These are phyloP conservation scores for Puccinia polysora DNA, from an alignment of 1,284 basidiomycete species.

Conservation along the genomic window DNA sequence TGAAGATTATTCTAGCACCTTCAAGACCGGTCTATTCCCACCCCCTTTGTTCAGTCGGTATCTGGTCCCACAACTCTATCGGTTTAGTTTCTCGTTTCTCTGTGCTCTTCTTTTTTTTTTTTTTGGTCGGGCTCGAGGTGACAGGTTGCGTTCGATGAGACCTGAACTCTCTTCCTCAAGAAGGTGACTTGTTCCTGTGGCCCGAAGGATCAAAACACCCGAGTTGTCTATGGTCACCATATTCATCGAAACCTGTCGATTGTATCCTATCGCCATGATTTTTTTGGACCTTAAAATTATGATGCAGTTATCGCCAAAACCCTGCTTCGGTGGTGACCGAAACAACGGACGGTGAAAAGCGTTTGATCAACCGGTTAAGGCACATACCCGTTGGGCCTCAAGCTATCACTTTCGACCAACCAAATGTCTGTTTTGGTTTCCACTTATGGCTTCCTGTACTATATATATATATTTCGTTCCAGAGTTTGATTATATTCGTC, in stretches of 20 bases:
- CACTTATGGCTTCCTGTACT: background rate
- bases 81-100: conserved; percentile 56
- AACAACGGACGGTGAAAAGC: conserved; percentile 3
- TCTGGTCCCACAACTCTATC: conserved; percentile 69
- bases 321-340: conserved; percentile 15
- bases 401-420: conserved; percentile 13
- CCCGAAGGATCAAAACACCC: no score
- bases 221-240: no score
- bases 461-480: no score
- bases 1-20: conserved; percentile 61
- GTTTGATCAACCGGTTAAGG: conserved; percentile 18
- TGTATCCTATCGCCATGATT: no score
- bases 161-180: no score
- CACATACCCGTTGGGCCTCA: conserved; percentile 10
- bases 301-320: conserved; percentile 23
- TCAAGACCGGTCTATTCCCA: conserved; percentile 67
- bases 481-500: no score
- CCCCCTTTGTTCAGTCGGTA: conserved; percentile 78
- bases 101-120: background rate
- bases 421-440: conserved; percentile 19
- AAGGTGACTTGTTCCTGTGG: no score
- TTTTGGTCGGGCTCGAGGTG: background rate
- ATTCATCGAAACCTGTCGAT: no score
- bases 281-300: no score
- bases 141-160: background rate